Evolutionary conservation across 2,329 filamentous ascomycete genomes (phyloP).

Genomic region (Exserohilum turcica): DNA sequence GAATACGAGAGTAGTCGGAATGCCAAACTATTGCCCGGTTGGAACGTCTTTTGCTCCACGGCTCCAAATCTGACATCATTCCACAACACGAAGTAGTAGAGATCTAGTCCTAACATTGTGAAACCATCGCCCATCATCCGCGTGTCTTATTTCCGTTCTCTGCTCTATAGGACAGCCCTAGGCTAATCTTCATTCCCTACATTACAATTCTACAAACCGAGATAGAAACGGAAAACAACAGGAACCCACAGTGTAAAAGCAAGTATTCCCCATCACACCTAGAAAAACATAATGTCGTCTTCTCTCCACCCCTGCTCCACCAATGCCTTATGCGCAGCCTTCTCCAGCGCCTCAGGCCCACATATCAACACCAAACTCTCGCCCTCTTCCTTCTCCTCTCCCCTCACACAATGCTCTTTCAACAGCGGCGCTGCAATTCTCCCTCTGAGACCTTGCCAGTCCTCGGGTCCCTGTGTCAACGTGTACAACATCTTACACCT

Average conservation of each 20-base stretch:
- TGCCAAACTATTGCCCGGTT: too few species aligned
- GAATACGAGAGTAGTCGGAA: too few species aligned
- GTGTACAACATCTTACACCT: constrained; percentile 71
- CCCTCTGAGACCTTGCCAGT: constrained; percentile 72
- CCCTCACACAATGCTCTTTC: constrained; percentile 59
- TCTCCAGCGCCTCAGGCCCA: constrained; percentile 77
- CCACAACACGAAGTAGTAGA: too few species aligned
- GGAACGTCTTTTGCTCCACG: too few species aligned
- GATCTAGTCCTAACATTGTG: too few species aligned
- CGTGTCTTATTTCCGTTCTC: too few species aligned
- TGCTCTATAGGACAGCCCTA: too few species aligned
- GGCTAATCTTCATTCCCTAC: too few species aligned
- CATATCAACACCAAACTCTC: constrained; percentile 73
- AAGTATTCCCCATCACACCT: neutral
- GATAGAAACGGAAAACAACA: neutral
- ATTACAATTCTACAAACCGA: too few species aligned
- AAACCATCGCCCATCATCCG: too few species aligned
- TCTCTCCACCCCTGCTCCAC: constrained; percentile 71
- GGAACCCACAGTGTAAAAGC: neutral
- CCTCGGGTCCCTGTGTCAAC: constrained; percentile 65
- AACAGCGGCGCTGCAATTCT: constrained; percentile 69
- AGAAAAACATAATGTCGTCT: constrained; percentile 78
- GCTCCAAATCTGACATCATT: too few species aligned
- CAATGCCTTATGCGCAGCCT: constrained; percentile 63
- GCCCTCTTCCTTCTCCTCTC: constrained; percentile 59